A percentile compares a stretch with the other conserved stretches of the same genome.
Evolutionary conservation across 2,329 filamentous ascomycete species (phyloP).

Genomic region (Aspergillus chevalieri): DNA sequence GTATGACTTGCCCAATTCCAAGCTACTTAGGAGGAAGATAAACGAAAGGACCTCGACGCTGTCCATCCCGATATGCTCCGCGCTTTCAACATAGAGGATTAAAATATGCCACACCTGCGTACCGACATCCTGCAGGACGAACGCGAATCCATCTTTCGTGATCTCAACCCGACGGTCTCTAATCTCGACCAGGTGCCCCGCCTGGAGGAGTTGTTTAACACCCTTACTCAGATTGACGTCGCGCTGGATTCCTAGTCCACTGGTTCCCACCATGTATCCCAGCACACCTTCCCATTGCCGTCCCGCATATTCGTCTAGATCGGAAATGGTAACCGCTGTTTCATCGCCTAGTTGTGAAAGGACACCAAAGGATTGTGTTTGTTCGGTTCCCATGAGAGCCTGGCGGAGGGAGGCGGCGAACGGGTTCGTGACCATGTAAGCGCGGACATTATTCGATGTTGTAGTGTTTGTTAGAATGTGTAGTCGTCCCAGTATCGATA

Average conservation of each 20-base stretch:
- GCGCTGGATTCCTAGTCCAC: slow-evolving; percentile 43
- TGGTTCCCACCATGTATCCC: slow-evolving; percentile 76
- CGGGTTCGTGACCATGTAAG: slow-evolving; percentile 70
- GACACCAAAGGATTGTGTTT: slow-evolving; percentile 85
- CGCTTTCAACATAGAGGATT: slow-evolving; percentile 85
- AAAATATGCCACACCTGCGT: slow-evolving; percentile 95
- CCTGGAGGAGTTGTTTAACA: slow-evolving; percentile 76
- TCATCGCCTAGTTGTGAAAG: slow-evolving; percentile 62
- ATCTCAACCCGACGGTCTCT: slow-evolving; percentile 59
- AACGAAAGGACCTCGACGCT: slow-evolving; percentile 92
- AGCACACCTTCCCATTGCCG: slow-evolving; percentile 93
- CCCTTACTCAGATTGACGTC: slow-evolving; percentile 58
- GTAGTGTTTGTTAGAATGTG: slow-evolving; percentile 70
- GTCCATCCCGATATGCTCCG: slow-evolving; percentile 69
- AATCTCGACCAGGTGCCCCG: slow-evolving; percentile 71
- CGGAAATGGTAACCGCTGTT: slow-evolving; percentile 59
- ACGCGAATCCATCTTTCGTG: slow-evolving; percentile 89
- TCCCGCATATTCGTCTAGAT: slow-evolving; percentile 78
- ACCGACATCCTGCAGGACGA: slow-evolving; percentile 89
- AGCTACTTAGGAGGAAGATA: slow-evolving; percentile 86
- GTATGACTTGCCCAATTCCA: slow-evolving; percentile 88
- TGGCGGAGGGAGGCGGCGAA: slow-evolving; percentile 79
- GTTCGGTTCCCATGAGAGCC: slow-evolving; percentile 79
- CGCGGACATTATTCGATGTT: slow-evolving; percentile 56
- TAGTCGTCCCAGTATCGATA: slow-evolving; percentile 75